Evolutionary conservation across 1,139 yeast species (phyloP), one percentile per base, ranked within the genome.

Genomic region (Yamadazyma atmosphaerica): DNA sequence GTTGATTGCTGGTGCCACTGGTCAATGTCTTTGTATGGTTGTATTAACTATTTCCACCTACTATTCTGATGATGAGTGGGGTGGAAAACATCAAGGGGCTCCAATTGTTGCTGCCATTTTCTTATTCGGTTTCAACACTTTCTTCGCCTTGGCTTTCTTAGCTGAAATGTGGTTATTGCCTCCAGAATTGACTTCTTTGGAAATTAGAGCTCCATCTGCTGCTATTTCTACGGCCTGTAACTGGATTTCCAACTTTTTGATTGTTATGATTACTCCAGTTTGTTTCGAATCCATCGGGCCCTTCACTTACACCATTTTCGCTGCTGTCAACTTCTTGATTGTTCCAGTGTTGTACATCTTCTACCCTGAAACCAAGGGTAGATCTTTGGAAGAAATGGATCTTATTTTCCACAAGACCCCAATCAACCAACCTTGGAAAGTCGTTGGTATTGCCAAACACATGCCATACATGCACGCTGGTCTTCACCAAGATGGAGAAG

Each of bases 331-430:
- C 45, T 58, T 65, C 22, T 49, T 68, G 26, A 68, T 79, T 65
- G 64, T 81, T 31, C 86, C 87, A 15, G 59, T 65, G 18, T 67
- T 78, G 15, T 79, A 71, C 55, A 64, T 76, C 44, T 69, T 77
- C 44, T 72, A 77, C 36, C 86, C 86, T 2, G 86, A 81, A 54
- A 80, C 86, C 2, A 75, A 77, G 51, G 79, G 76, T 18, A 64
- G 76, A 39, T 72, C 81, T 3, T 66, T 80, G 50, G 85, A 80
- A 55, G 83, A 80, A 54, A 63, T 81, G 58, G 85, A 80, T 54
- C 67, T 75, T 46, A 81, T 83, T 46, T 81, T 78, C 52, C 68
- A 56, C 34, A 62, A 57, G 34, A 65, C 69, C 8, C 71, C 71
- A 3, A 54, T 56, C 11, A 46, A 44, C 41, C 49, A 58, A 39